Evolutionary conservation across 441 rosid genomes (phyloP), one percentile per base, ranked within the genome.

Genomic region (Populus hybrid): DNA sequence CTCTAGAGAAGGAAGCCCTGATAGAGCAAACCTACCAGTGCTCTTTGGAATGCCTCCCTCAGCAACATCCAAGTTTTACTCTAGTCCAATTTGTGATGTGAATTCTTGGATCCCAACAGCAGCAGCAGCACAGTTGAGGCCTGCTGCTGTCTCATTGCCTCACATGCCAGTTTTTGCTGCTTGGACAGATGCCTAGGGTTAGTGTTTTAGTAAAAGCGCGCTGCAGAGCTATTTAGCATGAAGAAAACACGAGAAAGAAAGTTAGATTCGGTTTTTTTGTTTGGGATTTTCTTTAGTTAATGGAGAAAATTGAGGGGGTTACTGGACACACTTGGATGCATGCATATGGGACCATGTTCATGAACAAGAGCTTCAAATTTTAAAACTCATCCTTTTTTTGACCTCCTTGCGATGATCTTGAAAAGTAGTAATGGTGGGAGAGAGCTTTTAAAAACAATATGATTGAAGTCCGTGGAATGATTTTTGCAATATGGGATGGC

Each of bases 141-240:
- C 90, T 72, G 78, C 90, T 35, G 77, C 90, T 40, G 82, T 92
- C 59, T 59, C 87, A 64, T 75, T 90, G 88, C 92, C 98, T 79
- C 94, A 88, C 75, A 82, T 91, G 87, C 95, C 98, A 40, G 88
- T 94, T 83, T 92, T 93, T 68, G 92, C 99, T 79, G 93, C 95
- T n/a, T 92, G 98, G 99, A 90, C 94, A 69, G 99, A 95, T 82
- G 85, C 93, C 64, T 93, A 89, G 81, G 32, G 67, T 77, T 72
- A 64, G 19, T 9, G 35, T 36, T 71, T 61, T 75, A 72, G 71
- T 67, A 40, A 59, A 74, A 34, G 36, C 36, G 36, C 36, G 80
- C 23, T 21, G 42, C 32, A 12, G 50, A 30, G 24, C 19, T 35
- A 53, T 82, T 78, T 84, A 86, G 84, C 88, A 83, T 86, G 88